These are phyloP conservation scores for Anthracocystis setariae DNA, from an alignment of 1,284 basidiomycete genomes.

Conservation along the genomic window DNA sequence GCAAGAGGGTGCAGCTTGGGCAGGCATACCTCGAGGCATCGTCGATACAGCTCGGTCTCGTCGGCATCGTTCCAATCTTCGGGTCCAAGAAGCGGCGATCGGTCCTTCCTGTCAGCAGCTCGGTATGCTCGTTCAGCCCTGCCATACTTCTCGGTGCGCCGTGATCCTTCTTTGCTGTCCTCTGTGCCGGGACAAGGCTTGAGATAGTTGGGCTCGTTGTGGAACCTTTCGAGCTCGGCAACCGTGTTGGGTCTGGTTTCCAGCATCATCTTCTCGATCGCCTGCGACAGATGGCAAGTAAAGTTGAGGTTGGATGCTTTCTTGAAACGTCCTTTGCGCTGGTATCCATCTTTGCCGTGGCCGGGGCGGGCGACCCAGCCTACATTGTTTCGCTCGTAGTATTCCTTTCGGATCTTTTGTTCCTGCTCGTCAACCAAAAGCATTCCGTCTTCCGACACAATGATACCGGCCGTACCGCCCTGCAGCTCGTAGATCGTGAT, in stretches of 20 bases:
- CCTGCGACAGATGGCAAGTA: constrained; percentile 13
- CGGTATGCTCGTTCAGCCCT: no score
- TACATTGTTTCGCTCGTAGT: constrained; percentile 80
- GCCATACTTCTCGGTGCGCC: no score
- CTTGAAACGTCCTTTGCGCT: constrained; percentile 87
- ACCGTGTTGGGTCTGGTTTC: constrained; percentile 23
- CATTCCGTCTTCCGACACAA: constrained; percentile 81
- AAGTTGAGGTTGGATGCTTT: constrained; percentile 92
- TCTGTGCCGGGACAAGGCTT: no score
- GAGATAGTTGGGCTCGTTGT: no score
- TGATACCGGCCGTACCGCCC: constrained; percentile 79
- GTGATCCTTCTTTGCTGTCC: no score
- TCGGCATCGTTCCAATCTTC: constrained; percentile 47
- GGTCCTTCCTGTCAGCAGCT: no score
- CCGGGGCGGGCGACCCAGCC: constrained; percentile 83
- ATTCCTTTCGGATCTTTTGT: constrained; percentile 75
- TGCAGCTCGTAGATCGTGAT: constrained; percentile 87
- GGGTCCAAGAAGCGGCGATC: constrained; percentile 5
- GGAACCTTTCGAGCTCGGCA: no score
- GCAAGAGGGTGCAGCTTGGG: constrained; percentile 70
- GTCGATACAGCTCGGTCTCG: constrained; percentile 45
- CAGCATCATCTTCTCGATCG: constrained; percentile 77
- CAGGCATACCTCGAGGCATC: constrained; percentile 66
- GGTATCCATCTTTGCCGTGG: constrained; percentile 77
- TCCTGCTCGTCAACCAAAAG: constrained; percentile 75